Evolutionary conservation across 345 rosid genomes (phyloP).

Genomic region (Eucalyptus curtisii): DNA sequence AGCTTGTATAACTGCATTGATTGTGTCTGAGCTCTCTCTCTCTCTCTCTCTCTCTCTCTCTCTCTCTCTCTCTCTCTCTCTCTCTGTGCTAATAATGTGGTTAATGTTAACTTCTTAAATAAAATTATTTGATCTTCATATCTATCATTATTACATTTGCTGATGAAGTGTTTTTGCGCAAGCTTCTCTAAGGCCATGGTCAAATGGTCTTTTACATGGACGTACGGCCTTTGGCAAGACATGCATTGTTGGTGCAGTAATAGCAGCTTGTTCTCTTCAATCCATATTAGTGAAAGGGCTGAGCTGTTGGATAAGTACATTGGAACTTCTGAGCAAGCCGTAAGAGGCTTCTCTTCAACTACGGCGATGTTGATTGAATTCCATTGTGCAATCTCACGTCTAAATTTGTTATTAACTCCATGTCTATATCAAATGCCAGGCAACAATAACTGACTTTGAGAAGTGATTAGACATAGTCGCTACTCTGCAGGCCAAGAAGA

Average conservation of each 20-base stretch:
- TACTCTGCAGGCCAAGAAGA: too few species aligned
- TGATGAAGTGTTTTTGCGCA: neutral
- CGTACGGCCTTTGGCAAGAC: constrained; percentile 94
- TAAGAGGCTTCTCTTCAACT: constrained; percentile 35
- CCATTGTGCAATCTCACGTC: too few species aligned
- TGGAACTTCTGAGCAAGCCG: constrained; percentile 95
- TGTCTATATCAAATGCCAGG: too few species aligned
- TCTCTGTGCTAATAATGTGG: neutral
- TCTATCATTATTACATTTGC: neutral
- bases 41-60: too few species aligned
- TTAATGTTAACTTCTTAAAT: neutral
- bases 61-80: too few species aligned
- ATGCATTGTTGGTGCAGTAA: constrained; percentile 86
- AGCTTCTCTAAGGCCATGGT: neutral
- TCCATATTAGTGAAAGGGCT: constrained; percentile 86
- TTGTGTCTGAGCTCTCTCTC: too few species aligned
- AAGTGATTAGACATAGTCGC: too few species aligned
- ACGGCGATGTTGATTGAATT: too few species aligned
- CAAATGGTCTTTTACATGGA: constrained; percentile 79
- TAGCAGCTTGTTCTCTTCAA: constrained; percentile 76
- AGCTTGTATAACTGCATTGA: neutral
- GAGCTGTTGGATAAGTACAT: constrained; percentile 86
- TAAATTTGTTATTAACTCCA: too few species aligned
- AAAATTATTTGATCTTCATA: neutral
- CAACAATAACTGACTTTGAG: too few species aligned